Evolutionary conservation across 176 grass and related monocot genomes (phyloP).

Genomic region (Carex pumila): DNA sequence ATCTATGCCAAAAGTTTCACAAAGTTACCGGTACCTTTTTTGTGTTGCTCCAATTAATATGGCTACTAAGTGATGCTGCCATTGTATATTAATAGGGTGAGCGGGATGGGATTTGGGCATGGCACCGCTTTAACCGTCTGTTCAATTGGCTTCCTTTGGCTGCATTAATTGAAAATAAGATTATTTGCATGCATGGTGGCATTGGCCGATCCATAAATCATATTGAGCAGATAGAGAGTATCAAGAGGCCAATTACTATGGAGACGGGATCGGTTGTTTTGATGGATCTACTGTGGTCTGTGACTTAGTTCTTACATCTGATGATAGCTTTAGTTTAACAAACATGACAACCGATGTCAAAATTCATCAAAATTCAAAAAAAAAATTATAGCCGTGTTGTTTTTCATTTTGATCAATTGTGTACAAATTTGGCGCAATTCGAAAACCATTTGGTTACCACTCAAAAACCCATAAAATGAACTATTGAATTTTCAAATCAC

Average conservation of each 20-base stretch:
- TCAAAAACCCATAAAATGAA: background rate
- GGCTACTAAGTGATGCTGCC: background rate
- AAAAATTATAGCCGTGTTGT: background rate
- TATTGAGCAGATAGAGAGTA: slow-evolving; percentile 92
- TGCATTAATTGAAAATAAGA: slow-evolving; percentile 96
- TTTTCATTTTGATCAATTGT: background rate
- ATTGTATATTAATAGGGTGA: slow-evolving; percentile 59
- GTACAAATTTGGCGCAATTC: background rate
- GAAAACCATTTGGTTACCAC: background rate
- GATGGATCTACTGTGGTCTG: slow-evolving; percentile 97
- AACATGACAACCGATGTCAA: background rate
- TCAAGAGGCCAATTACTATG: slow-evolving; percentile 93
- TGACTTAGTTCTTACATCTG: slow-evolving; percentile 6
- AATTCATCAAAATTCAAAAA: background rate
- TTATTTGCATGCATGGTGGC: slow-evolving; percentile 99
- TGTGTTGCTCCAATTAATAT: background rate
- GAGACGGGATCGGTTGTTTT: slow-evolving; percentile 98
- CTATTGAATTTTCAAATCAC: background rate
- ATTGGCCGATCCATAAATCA: slow-evolving; percentile 98
- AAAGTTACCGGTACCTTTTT: background rate
- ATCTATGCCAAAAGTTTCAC: background rate
- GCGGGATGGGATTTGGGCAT: slow-evolving; percentile 93
- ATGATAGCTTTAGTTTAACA: background rate
- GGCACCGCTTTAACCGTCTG: slow-evolving; percentile 84
- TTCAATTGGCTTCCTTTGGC: slow-evolving; percentile 99